Conservation (phyloP, 306 rosid genomes). For the Sphenostylis stenocarpa region DNA sequence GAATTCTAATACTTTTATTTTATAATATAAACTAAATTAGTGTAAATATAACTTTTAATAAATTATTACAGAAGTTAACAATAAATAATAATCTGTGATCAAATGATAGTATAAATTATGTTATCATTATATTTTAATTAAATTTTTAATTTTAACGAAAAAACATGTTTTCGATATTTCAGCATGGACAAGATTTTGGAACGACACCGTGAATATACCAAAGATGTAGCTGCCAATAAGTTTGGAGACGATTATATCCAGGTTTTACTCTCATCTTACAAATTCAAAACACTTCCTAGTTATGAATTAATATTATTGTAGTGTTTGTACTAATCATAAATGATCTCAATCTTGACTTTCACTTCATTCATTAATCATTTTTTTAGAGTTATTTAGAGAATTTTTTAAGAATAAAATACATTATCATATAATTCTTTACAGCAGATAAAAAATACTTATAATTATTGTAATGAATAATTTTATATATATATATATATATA, state of each 20-base stretch:
- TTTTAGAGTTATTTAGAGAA: no score
- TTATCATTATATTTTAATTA: background rate
- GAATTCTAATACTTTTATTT: background rate
- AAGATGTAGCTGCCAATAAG: conserved; percentile 24
- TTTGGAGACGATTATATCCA: conserved; percentile 42
- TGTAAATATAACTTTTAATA: background rate
- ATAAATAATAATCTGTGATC: background rate
- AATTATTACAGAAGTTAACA: background rate
- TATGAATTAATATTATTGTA: background rate
- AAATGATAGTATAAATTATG: background rate
- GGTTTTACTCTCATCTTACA: conserved; percentile 45
- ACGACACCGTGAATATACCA: conserved; percentile 37
- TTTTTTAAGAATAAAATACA: no score
- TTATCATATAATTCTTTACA: no score
- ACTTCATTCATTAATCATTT: background rate
- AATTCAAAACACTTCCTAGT: background rate
- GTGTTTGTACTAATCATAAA: background rate
- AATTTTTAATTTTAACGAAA: background rate
- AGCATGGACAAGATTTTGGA: conserved; percentile 51
- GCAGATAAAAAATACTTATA: no score
- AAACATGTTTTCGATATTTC: conserved; percentile 23
- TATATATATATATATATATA: no score
- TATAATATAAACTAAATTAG: background rate
- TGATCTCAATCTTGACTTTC: background rate
- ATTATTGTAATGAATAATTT: no score